Conservation (phyloP, 768 basidiomycete species). For the Amanita pseudoporphyria region DNA sequence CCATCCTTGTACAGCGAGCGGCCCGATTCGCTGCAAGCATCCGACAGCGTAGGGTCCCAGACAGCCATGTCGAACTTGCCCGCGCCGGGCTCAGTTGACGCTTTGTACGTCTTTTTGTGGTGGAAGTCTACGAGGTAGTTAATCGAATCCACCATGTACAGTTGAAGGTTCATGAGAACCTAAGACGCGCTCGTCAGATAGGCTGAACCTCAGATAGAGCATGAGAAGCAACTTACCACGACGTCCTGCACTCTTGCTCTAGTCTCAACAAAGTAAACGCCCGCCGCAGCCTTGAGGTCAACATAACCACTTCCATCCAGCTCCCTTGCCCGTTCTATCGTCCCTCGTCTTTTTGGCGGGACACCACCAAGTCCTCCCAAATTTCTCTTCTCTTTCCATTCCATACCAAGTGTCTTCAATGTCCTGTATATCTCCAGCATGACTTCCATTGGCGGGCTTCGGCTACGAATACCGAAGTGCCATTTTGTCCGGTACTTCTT, state of each 20-base stretch:
- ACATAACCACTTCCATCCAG: conserved; percentile 51
- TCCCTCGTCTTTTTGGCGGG: conserved; percentile 22
- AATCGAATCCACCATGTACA: conserved; percentile 92
- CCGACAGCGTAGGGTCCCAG: conserved; percentile 36
- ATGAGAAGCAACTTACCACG: conserved; percentile 57
- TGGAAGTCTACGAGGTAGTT: conserved; percentile 99
- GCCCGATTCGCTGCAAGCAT: conserved; percentile 46
- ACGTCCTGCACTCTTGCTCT: conserved; percentile 83
- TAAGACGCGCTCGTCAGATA: conserved; percentile 18
- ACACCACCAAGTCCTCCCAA: conserved; percentile 63
- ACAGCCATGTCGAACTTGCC: conserved; percentile 63
- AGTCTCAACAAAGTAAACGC: conserved; percentile 92
- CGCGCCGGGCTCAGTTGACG: conserved; percentile 55
- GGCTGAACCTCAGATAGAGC: neutral
- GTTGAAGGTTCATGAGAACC: conserved; percentile 95
- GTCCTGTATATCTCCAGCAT: conserved; percentile 98
- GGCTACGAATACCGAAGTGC: conserved; percentile 96
- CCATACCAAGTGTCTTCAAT: conserved; percentile 83
- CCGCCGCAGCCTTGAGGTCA: conserved; percentile 59
- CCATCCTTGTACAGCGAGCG: conserved; percentile 46
- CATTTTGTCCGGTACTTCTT: conserved; percentile 80
- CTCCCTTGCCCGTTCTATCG: conserved; percentile 52
- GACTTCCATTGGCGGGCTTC: conserved; percentile 96
- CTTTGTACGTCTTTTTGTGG: conserved; percentile 90
- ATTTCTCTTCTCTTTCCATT: conserved; percentile 91